Conservation (phyloP, 345 rosid genomes). For the Syzygium oleosum region DNA sequence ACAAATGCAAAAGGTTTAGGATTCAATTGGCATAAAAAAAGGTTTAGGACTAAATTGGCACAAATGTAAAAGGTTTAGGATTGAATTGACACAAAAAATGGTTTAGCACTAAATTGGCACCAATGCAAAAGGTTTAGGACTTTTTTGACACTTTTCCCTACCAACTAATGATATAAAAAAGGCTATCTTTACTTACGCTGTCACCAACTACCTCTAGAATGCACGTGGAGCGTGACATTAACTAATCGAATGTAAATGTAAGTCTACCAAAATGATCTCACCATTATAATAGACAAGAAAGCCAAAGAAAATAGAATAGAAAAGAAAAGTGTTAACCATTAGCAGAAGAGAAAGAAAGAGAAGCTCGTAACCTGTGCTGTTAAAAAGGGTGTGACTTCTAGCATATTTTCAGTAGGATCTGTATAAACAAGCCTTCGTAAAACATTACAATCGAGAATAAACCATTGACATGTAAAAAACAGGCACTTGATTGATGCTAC, state of each 20-base stretch:
- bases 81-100: too few species aligned
- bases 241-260: not conserved
- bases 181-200: too few species aligned
- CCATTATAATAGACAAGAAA: not conserved
- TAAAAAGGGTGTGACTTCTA: not conserved
- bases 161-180: too few species aligned
- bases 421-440: not conserved
- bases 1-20: too few species aligned
- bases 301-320: not conserved
- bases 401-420: not conserved
- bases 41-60: too few species aligned
- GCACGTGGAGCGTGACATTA: conserved; percentile 3
- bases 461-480: too few species aligned
- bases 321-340: conserved; percentile 17
- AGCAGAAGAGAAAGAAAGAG: not conserved
- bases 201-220: not conserved
- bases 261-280: not conserved
- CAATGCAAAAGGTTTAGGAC: too few species aligned
- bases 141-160: too few species aligned
- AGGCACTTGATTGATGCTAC: too few species aligned
- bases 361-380: not conserved
- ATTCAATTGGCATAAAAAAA: too few species aligned
- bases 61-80: too few species aligned
- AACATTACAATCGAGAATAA: not conserved
- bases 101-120: too few species aligned